Conservation (phyloP, 768 basidiomycete species). For the Boletus sensibilis region DNA sequence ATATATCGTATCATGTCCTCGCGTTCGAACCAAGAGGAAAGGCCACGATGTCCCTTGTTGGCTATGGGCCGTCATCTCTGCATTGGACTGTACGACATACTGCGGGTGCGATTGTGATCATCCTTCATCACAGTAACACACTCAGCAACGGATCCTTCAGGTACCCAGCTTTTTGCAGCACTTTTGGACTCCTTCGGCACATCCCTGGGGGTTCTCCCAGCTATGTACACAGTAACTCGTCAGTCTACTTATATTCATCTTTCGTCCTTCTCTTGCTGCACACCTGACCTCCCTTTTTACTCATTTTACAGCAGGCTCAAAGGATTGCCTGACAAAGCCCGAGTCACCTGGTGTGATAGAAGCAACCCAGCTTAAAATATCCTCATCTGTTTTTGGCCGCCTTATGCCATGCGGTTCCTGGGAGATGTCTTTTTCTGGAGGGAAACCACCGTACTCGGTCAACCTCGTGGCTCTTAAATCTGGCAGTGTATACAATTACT, state of each 20-base stretch:
- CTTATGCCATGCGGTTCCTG: constrained; percentile 40
- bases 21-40: constrained; percentile 39
- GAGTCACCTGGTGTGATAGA: constrained; percentile 28
- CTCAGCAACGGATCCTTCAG: constrained; percentile 26
- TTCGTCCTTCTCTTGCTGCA: background rate
- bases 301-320: constrained; percentile 27
- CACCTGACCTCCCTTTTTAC: background rate
- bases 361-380: constrained; percentile 21
- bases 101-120: constrained; percentile 34
- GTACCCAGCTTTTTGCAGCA: constrained; percentile 41
- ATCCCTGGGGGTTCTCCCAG: constrained; percentile 40
- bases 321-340: constrained; percentile 23
- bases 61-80: constrained; percentile 32
- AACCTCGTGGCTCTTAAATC: constrained; percentile 40
- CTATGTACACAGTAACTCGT: constrained; percentile 39
- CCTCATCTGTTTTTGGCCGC: background rate
- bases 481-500: constrained; percentile 41
- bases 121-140: background rate
- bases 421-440: constrained; percentile 45
- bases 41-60: constrained; percentile 37
- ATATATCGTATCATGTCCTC: constrained; percentile 41
- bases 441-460: constrained; percentile 44
- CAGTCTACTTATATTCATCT: constrained; percentile 6
- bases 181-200: constrained; percentile 45
- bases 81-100: constrained; percentile 41